Evolutionary conservation across 1,284 basidiomycete genomes (phyloP), one percentile per base, ranked within the genome.

Genomic region (Trichosporon faecale): DNA sequence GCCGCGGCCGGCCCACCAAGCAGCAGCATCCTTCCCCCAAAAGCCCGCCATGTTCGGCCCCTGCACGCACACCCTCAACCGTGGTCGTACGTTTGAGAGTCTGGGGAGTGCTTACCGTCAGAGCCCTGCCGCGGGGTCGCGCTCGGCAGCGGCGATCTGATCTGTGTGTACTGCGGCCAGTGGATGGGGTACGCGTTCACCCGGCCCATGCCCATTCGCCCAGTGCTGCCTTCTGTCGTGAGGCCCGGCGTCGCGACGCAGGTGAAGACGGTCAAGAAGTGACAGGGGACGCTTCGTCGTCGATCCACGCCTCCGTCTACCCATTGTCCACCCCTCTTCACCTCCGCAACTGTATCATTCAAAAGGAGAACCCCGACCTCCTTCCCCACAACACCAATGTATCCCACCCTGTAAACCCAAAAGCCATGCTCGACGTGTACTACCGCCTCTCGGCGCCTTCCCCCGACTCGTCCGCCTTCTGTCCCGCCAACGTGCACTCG

Each of bases 361-460:
- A 52, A 52, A 52, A 52, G 49, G 4, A 52, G 8, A 16, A n/a
- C 18, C 37, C 44, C n/a, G n/a, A 46, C 18, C 16, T 52, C 49
- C 35, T 12, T 52, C 21, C 21, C 6, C 23, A 8, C 21, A 5
- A 25, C 21, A 21, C n/a, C 21, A 23, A 25, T 25, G 23, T 52
- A 52, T n/a, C 18, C 16, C 16, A 8, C 40, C 3, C 40, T 3
- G 40, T 44, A 5, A 14, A 11, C 44, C 16, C 44, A 18, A 52
- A 52, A 52, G 49, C 49, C 49, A 52, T 52, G 49, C 49, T 52
- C 49, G 49, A 52, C 49, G 49, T 52, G 6, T 52, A 52, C 49
- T 52, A 23, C 49, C 49, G 49, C 49, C 49, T 52, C 49, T 52
- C 49, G 49, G 25, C 49, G 3, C 7, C 18, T 21, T 0, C 49